These are phyloP conservation scores for Neoarthrinium moseri DNA, from an alignment of 2,329 filamentous ascomycete genomes.

Conservation along the genomic window DNA sequence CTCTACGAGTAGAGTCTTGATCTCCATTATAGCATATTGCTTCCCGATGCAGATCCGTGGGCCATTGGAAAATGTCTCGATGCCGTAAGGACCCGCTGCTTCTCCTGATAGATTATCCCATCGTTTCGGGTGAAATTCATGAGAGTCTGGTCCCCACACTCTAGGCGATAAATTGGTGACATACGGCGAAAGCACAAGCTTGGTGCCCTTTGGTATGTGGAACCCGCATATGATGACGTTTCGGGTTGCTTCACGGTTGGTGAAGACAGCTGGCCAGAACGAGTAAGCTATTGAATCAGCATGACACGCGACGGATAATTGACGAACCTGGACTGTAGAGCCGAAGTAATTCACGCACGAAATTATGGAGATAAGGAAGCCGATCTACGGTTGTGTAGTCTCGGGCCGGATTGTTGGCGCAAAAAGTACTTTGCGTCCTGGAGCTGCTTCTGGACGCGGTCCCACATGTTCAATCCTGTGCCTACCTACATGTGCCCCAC, in stretches of 20 bases:
- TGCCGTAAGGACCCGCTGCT: conserved; percentile 12
- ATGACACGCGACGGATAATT: not conserved
- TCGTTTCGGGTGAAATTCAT: conserved; percentile 19
- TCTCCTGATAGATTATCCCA: conserved; percentile 16
- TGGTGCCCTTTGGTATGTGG: conserved; percentile 22
- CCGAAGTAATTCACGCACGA: not conserved
- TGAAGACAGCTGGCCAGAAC: not conserved
- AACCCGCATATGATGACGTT: conserved; percentile 21
- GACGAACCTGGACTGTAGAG: not conserved
- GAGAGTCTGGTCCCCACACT: conserved; percentile 24
- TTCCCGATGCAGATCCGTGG: conserved; percentile 24
- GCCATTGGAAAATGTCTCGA: conserved; percentile 20
- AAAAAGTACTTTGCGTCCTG: too few relatives aligned
- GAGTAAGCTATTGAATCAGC: too few relatives aligned
- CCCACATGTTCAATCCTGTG: too few relatives aligned
- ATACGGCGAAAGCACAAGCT: conserved; percentile 18
- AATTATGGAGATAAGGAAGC: conserved; percentile 12
- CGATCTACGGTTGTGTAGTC: too few relatives aligned
- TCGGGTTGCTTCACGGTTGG: conserved; percentile 11
- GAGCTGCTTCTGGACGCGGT: too few relatives aligned
- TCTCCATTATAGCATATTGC: conserved; percentile 22
- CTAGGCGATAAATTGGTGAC: conserved; percentile 16
- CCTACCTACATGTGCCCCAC: too few relatives aligned
- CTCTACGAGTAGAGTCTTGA: conserved; percentile 23
- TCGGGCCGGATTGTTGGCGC: too few relatives aligned